Percentiles rank a stretch among this genome's conserved stretches.
phyloP scores from a whole-genome alignment of 495 filamentous ascomycete genomes.

The Thermothielavioides terrestris region DNA sequence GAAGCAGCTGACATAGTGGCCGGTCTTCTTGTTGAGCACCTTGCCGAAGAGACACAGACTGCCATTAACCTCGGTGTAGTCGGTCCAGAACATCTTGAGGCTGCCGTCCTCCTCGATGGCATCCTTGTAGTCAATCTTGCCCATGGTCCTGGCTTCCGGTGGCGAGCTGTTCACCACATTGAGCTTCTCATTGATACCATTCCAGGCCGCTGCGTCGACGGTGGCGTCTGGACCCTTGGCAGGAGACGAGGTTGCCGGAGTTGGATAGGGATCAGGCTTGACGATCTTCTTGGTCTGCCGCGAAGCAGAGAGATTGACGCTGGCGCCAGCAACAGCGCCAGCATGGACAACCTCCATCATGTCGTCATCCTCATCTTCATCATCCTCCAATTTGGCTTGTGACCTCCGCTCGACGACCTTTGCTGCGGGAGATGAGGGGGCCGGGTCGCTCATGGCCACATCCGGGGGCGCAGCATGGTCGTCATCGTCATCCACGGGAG shows the following conservation, averaged over 20 bases:
- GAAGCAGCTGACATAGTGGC: constrained; percentile 78
- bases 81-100: constrained; percentile 91
- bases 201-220: constrained; percentile 83
- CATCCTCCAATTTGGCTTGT: constrained; percentile 47
- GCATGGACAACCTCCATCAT: constrained; percentile 78
- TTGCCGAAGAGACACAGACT: constrained; percentile 93
- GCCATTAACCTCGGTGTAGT: constrained; percentile 90
- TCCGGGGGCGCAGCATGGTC: constrained; percentile 28
- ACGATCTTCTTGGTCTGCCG: constrained; percentile 70
- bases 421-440: constrained; percentile 77
- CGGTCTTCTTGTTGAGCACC: constrained; percentile 79
- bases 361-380: constrained; percentile 68
- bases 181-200: constrained; percentile 72
- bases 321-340: constrained; percentile 55
- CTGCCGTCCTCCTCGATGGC: constrained; percentile 86
- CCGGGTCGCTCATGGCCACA: constrained; percentile 73
- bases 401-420: constrained; percentile 72
- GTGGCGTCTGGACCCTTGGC: constrained; percentile 43
- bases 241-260: constrained; percentile 70
- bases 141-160: constrained; percentile 53
- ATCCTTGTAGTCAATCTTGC: constrained; percentile 72
- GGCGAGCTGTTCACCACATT: constrained; percentile 65
- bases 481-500: constrained; percentile 55
- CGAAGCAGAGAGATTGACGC: constrained; percentile 79
- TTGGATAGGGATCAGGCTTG: constrained; percentile 53